These are phyloP conservation scores for Boletus semigastroideus DNA, from an alignment of 1,284 basidiomycete genomes.

Conservation along the genomic window DNA sequence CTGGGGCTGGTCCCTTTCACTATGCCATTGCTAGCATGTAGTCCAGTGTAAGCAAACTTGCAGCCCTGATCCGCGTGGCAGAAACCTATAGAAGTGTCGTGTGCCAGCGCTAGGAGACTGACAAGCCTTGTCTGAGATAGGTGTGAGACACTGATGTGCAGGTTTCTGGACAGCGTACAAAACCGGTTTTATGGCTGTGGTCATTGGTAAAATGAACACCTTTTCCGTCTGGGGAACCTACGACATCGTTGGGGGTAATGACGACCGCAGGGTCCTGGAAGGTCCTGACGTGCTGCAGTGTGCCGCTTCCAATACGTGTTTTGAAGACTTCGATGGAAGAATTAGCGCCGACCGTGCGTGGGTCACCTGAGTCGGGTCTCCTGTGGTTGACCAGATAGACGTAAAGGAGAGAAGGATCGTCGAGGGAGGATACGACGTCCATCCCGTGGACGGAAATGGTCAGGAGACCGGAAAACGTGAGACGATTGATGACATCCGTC, in stretches of 20 bases:
- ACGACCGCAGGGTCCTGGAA: conserved; percentile 54
- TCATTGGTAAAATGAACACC: conserved; percentile 73
- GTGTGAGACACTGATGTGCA: conserved; percentile 6
- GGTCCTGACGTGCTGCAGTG: conserved; percentile 56
- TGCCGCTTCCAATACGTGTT: conserved; percentile 44
- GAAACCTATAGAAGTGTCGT: conserved; percentile 51
- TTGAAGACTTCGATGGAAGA: conserved; percentile 73
- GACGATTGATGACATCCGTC: conserved; percentile 45
- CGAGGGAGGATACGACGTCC: conserved; percentile 60
- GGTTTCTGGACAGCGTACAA: conserved; percentile 35
- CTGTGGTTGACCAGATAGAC: conserved; percentile 73
- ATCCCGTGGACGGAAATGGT: conserved; percentile 67
- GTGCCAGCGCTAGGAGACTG: conserved; percentile 35
- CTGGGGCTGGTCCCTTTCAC: conserved; percentile 34
- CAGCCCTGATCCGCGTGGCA: conserved; percentile 60
- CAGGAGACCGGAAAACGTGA: conserved; percentile 42
- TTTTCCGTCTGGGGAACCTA: conserved; percentile 58
- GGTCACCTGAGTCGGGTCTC: conserved; percentile 38
- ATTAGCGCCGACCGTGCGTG: conserved; percentile 60
- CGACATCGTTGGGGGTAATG: conserved; percentile 68
- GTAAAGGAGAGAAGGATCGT: conserved; percentile 51
- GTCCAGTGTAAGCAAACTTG: conserved; percentile 47
- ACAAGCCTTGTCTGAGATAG: conserved; percentile 31
- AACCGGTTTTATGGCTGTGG: conserved; percentile 50
- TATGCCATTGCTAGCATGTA: conserved; percentile 59